Evolutionary conservation across 164 flowering plant genomes (phyloP).

Genomic region (Houttuynia cordata): DNA sequence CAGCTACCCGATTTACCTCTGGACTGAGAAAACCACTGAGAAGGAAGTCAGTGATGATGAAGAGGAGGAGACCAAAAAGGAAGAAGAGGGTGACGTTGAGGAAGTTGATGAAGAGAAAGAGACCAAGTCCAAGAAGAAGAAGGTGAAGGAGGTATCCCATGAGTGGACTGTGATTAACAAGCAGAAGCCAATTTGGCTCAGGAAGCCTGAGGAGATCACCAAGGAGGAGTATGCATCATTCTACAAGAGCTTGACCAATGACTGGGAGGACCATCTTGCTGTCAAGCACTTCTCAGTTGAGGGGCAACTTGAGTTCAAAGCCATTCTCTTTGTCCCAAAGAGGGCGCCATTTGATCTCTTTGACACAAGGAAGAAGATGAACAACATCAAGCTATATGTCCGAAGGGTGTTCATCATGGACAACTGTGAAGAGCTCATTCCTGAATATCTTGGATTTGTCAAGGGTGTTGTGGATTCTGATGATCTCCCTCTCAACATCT

Average conservation of each 20-base stretch:
- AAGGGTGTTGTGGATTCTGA: conserved; percentile 16
- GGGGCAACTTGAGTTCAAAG: conserved; percentile 17
- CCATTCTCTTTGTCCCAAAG: conserved; percentile 14
- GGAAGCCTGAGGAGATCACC: conserved; percentile 31
- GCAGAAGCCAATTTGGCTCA: conserved; percentile 35
- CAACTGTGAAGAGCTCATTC: conserved; percentile 20
- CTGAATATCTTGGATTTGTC: conserved; percentile 23
- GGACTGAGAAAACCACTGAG: conserved; percentile 32
- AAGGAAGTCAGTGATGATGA: conserved; percentile 40
- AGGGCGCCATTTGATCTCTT: conserved; percentile 16
- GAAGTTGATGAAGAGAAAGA: conserved; percentile 20
- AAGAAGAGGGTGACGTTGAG: conserved; percentile 19
- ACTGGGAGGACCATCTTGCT: conserved; percentile 18
- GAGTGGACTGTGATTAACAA: conserved; percentile 28
- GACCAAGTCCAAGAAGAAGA: conserved; percentile 17
- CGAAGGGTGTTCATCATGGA: conserved; percentile 17
- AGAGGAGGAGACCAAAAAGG: conserved; percentile 32
- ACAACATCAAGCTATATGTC: conserved; percentile 22
- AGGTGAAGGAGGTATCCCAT: conserved; percentile 24
- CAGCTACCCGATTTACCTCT: conserved; percentile 27
- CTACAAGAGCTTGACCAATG: conserved; percentile 25
- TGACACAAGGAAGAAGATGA: conserved; percentile 23
- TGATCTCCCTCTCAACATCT: conserved; percentile 16
- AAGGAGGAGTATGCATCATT: conserved; percentile 29
- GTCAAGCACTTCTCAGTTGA: conserved; percentile 30